Base-by-base conservation (phyloP, 331 rosid genomes). In the Acacia pycnantha region DNA sequence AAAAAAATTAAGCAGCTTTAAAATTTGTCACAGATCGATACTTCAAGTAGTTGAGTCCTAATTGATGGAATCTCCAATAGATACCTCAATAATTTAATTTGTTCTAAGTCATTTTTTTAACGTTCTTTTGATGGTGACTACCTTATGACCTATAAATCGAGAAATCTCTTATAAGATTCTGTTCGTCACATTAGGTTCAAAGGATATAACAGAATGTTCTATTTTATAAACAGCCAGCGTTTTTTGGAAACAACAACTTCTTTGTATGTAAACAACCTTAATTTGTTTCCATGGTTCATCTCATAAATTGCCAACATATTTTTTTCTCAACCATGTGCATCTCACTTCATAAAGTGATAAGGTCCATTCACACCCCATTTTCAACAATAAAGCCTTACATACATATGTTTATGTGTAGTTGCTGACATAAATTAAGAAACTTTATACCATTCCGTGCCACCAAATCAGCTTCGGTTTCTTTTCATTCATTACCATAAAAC, bases 111-210 rank as follows among this genome's bases (percentile, higher is more conserved):
- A 16, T 37, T 82, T 53, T 53, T n/a, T 50, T 59, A 18, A 54
- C 27, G 8, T 54, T 56, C 64, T 22, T 72, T 81, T 54, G 64
- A 22, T 77, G 73, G 7, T 43, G 56, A 85, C 54, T 76, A 62
- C 59, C 40, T 11, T 8, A 41, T 18, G 37, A 29, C 18, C 76
- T 7, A 3, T 41, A 81, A 81, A 31, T 61, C 11, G 56, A 71
- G 58, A 73, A 72, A 65, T 65, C 3, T 31, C 3, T 14, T 4
- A 0, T 16, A 54, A 65, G 66, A 29, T 47, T 47, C 21, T 70
- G 73, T n/a, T n/a, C n/a, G n/a, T 26, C 76, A 83, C 48, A 64
- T 64, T 72, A 41, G 75, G 37, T 26, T 12, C 77, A 73, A 73
- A 43, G 79, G 54, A 65, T 67, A 37, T 51, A 21, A 26, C 53